Evolutionary conservation across 179 eudicot genomes (phyloP).

Genomic region (Drosera spatulata): DNA sequence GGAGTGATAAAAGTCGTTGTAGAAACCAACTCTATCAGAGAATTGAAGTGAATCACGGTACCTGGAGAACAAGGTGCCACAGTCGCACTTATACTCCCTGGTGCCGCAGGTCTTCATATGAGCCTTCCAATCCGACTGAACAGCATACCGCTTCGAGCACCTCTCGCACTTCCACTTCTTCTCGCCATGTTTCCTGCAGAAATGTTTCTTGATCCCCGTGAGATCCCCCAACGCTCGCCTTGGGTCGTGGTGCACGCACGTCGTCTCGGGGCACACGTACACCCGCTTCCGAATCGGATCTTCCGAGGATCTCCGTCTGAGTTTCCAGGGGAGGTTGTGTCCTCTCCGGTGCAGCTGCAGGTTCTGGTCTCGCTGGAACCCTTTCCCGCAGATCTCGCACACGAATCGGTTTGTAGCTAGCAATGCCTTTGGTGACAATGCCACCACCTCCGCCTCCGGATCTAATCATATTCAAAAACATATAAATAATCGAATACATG

Average conservation of each 20-base stretch:
- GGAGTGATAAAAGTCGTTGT: too few species aligned
- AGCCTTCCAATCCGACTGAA: constrained; percentile 48
- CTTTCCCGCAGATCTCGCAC: constrained; percentile 38
- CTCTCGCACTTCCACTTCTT: constrained; percentile 41
- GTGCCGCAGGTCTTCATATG: constrained; percentile 42
- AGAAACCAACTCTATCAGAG: too few species aligned
- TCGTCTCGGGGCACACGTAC: constrained; percentile 31
- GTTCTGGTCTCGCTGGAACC: constrained; percentile 41
- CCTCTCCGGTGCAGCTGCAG: constrained; percentile 40
- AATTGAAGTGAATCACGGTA: background rate
- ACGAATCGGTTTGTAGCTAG: constrained; percentile 39
- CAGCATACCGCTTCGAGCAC: constrained; percentile 37
- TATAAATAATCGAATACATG: too few species aligned
- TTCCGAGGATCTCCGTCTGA: constrained; percentile 27
- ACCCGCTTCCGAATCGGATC: constrained; percentile 27
- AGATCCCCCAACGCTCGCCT: constrained; percentile 32
- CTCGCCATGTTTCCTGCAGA: constrained; percentile 38
- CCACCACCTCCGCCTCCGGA: constrained; percentile 46
- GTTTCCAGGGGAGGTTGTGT: constrained; percentile 43
- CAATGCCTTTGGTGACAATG: constrained; percentile 31
- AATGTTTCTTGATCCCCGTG: constrained; percentile 44
- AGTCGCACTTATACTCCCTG: constrained; percentile 36
- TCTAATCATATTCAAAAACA: constrained; percentile 6
- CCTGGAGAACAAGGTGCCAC: constrained; percentile 42
- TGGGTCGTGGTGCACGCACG: constrained; percentile 39